A percentile compares a stretch with the other conserved stretches of the same genome.
Evolutionary conservation across 306 rosid species (phyloP).

Genomic region (Boehmeria nivea): DNA sequence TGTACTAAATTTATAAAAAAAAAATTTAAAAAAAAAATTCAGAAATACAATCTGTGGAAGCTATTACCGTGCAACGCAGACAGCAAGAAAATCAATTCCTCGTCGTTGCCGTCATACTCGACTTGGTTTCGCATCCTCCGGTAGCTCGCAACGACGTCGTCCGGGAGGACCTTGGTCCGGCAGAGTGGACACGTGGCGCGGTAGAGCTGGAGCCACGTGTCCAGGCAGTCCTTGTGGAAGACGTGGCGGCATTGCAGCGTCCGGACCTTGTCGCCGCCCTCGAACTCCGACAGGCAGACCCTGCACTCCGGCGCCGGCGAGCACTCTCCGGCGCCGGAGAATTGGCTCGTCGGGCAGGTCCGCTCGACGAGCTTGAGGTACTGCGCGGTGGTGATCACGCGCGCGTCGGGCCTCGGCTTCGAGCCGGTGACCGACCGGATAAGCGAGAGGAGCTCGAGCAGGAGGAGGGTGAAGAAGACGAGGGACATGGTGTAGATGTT

Average conservation of each 20-base stretch:
- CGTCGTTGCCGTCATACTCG: slow-evolving; percentile 44
- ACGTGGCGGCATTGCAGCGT: slow-evolving; percentile 65
- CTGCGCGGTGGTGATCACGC: slow-evolving; percentile 50
- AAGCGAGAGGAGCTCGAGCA: slow-evolving; percentile 40
- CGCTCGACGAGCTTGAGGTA: slow-evolving; percentile 68
- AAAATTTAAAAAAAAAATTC: neutral
- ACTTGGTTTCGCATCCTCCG: slow-evolving; percentile 53
- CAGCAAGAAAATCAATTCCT: slow-evolving; percentile 48
- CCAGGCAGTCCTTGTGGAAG: slow-evolving; percentile 79
- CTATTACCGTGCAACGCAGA: slow-evolving; percentile 54
- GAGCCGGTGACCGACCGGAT: slow-evolving; percentile 31
- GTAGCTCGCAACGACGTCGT: slow-evolving; percentile 50
- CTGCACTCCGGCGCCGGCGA: slow-evolving; percentile 40
- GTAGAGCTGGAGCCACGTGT: slow-evolving; percentile 64
- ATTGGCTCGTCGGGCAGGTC: slow-evolving; percentile 49
- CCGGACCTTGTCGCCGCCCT: slow-evolving; percentile 70
- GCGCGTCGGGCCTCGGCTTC: slow-evolving; percentile 32
- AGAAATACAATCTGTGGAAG: slow-evolving; percentile 44
- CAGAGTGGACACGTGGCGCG: slow-evolving; percentile 92
- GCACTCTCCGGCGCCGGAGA: slow-evolving; percentile 6
- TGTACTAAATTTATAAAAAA: too few species aligned
- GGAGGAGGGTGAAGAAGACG: slow-evolving; percentile 48
- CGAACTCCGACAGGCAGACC: slow-evolving; percentile 71
- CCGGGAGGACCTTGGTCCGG: slow-evolving; percentile 66
- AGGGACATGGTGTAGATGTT: slow-evolving; percentile 47